Evolutionary conservation across 805 yeast genomes (phyloP), one percentile per base, ranked within the genome.

Genomic region (Scheffersomyces coipomensis): DNA sequence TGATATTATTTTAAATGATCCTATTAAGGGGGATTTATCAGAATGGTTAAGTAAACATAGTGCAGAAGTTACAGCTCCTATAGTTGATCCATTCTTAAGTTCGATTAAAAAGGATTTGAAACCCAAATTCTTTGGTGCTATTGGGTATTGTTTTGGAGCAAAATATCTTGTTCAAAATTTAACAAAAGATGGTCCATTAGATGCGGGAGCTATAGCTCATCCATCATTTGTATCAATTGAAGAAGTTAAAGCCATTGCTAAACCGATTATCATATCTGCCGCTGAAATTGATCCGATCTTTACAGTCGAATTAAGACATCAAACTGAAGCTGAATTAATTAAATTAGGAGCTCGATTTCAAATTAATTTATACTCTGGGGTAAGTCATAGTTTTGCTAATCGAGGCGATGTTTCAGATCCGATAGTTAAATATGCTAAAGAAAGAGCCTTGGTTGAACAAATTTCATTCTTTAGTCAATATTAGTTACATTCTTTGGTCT

Each of bases 111-210:
- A 56, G 19, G 75, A 73, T 40, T 55, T 32, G 42, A 44, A 40
- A 5, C 61, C 61, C 1, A 48, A 48, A 25, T 57, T 61, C 39
- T 43, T 83, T 17, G 80, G 75, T 31, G 77, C 78, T 16, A 64
- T 83, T 42, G 96, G 97, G 18, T 81, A 88, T 68, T 88, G 97
- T 65, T 88, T 71, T 47, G 97, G 97, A 56, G 96, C 88, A 29
- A 85, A 81, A 60, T 81, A 68, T 50, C 79, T 76, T 24, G 50
- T 85, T 41, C 79, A 74, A 43, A 75, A 81, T 41, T 58, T 78
- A 22, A 58, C 71, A 5, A 53, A 52, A 21, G 71, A 60, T 31
- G 65, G 64, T 13, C 37, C 40, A 11, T 51, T 56, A 8, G 58
- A 56, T 39, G 64, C 73, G 13, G 88, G 77, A 52, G 95, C 91